Conservation (phyloP, 768 basidiomycete species). For the Boletus vinaceobasis region DNA sequence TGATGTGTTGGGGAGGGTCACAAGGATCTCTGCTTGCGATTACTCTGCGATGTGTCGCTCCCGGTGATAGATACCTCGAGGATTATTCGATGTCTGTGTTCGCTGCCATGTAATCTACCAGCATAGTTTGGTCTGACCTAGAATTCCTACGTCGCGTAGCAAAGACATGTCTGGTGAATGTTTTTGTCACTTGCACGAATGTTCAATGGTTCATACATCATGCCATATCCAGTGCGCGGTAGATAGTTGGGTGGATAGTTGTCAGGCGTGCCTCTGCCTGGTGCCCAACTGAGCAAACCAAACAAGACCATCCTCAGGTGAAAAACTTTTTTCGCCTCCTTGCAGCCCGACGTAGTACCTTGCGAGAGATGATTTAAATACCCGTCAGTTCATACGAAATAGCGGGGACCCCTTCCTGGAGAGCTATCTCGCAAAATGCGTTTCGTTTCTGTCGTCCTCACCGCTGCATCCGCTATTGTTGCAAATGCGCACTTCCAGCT, state of each 20-base stretch:
- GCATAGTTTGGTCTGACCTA: no score
- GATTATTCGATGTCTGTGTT: not conserved
- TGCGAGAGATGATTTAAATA: constrained; percentile 8
- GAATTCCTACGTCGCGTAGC: not conserved
- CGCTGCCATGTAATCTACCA: not conserved
- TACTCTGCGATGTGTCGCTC: not conserved
- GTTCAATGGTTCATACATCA: not conserved
- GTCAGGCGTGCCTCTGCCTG: not conserved
- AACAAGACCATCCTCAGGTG: constrained; percentile 21
- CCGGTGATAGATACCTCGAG: not conserved
- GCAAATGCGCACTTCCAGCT: constrained; percentile 78
- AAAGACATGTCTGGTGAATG: no score
- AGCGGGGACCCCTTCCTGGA: not conserved
- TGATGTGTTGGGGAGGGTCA: not conserved
- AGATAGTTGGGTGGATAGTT: not conserved
- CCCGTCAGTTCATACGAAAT: not conserved
- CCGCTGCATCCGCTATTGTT: constrained; percentile 38
- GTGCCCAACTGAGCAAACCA: constrained; percentile 1
- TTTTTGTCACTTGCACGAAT: not conserved
- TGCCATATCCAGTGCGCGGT: not conserved
- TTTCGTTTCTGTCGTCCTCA: constrained; percentile 32
- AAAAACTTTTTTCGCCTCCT: constrained; percentile 14
- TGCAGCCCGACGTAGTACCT: not conserved
- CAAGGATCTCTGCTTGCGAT: no score
- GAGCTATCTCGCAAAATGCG: constrained; percentile 28